A percentile compares a stretch with the other conserved stretches of the same genome.
Conservation (phyloP, 441 rosid species). For the Flueggea neowawraea region DNA sequence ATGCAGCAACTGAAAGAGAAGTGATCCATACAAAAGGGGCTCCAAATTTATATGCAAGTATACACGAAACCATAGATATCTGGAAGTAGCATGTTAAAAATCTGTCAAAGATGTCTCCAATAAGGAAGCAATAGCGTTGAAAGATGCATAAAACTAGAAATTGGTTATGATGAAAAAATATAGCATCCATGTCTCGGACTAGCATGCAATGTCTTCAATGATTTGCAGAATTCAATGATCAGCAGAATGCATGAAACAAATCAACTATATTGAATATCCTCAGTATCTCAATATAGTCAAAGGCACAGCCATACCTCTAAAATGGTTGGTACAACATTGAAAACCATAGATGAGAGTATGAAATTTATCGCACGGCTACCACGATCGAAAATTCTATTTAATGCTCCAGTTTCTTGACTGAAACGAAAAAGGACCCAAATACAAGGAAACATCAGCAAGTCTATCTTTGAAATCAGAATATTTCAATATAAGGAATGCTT, state of each 20-base stretch:
- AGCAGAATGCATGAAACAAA: conserved; percentile 8
- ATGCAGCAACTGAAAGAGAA: conserved; percentile 75
- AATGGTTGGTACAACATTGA: conserved; percentile 88
- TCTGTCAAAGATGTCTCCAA: conserved; percentile 27
- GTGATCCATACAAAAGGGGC: conserved; percentile 81
- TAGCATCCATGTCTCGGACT: too few relatives aligned
- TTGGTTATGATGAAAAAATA: too few relatives aligned
- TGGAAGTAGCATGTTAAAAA: conserved; percentile 48
- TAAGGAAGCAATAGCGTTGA: conserved; percentile 11
- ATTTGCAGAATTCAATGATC: conserved; percentile 1
- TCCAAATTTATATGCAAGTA: conserved; percentile 91
- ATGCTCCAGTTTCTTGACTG: conserved; percentile 94
- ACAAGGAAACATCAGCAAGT: conserved; percentile 9
- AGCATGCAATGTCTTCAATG: too few relatives aligned
- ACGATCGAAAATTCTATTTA: conserved; percentile 84
- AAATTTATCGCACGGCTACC: conserved; percentile 94
- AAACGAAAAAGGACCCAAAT: conserved; percentile 21
- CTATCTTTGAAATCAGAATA: conserved; percentile 3
- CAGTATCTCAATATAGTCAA: conserved; percentile 18
- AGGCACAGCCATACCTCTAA: conserved; percentile 59
- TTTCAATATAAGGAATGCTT: not conserved
- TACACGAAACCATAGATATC: conserved; percentile 88
- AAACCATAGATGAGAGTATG: conserved; percentile 83
- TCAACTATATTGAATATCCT: not conserved
- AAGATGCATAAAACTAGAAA: not conserved